These are phyloP conservation scores for Antitrichia curtipendula DNA, from an alignment of 225 moss, liverwort and hornwort genomes.

Conservation along the genomic window DNA sequence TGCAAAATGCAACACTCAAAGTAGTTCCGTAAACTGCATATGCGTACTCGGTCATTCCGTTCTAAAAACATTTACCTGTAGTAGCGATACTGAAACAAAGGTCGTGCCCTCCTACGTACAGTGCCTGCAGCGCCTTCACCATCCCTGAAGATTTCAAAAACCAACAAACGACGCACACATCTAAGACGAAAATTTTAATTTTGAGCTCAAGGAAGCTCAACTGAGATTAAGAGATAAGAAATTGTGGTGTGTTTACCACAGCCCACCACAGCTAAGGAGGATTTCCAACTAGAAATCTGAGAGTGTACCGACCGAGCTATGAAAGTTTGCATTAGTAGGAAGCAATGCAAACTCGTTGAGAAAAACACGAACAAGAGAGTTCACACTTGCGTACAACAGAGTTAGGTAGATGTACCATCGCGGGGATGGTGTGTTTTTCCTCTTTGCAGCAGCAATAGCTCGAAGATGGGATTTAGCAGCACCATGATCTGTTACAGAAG, in stretches of 20 bases:
- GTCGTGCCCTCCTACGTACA: constrained; percentile 72
- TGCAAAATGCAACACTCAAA: not conserved
- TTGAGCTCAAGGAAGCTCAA: not conserved
- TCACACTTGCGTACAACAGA: not conserved
- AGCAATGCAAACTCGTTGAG: not conserved
- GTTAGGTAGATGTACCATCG: constrained; percentile 42
- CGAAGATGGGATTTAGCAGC: constrained; percentile 89
- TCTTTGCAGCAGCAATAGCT: constrained; percentile 93
- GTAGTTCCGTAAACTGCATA: not conserved
- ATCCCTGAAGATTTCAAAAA: constrained; percentile 40
- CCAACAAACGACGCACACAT: not conserved
- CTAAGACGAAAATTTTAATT: not conserved
- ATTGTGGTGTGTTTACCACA: not conserved
- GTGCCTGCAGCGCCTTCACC: constrained; percentile 76
- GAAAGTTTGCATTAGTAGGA: not conserved
- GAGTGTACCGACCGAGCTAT: not conserved
- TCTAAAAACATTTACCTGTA: constrained; percentile 47
- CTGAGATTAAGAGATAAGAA: not conserved
- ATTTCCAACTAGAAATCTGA: not conserved
- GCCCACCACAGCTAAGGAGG: not conserved
- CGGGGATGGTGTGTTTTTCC: constrained; percentile 63
- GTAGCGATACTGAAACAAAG: constrained; percentile 93
- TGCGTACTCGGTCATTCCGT: not conserved
- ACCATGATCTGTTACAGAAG: constrained; percentile 60
- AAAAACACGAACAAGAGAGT: not conserved